Evolutionary conservation across 257 asterid species (phyloP), one percentile per base, ranked within the genome.

Genomic region (Echium plantagineum): DNA sequence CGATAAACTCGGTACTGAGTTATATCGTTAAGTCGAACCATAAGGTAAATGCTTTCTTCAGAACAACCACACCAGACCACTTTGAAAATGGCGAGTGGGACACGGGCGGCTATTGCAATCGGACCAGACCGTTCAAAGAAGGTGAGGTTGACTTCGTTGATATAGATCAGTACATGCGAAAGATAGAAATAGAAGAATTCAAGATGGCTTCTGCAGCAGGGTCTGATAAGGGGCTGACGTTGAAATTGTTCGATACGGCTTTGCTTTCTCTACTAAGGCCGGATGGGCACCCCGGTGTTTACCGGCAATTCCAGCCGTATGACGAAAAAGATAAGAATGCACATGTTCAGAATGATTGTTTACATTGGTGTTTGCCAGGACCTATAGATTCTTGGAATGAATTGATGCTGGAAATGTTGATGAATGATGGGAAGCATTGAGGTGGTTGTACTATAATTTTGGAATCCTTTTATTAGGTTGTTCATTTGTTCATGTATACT

Each of bases 311-410:
- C 48, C 89, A 84, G 22, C 97, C 98, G 0, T 85, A 79, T 28
- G 79, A 71, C 0, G 78, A 78, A 55, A 79, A 76, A 59, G 84
- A 69, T 58, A 62, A 59, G 69, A 31, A 78, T 58, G 81, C 66
- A 13, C 64, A 75, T 64, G 65, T 84, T 31, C 97, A 89, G 68
- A 89, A 89, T 74, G 99, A 93, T 61, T 93, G 99, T 71, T 61
- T 93, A 52, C 99, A 93, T 21, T 89, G 99, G 99, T 93, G 99
- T 61, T 74, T 93, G 74, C 99, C 99, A 0, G 97, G 99, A 7
- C 97, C 99, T 1, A 86, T 93, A 59, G 99, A 93, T 47, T 80
- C 90, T 52, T 93, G 99, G 99, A 89, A 86, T 76, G 97, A 89
- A 57, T 59, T 93, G 74, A 73, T 93, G 72, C 66, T 80, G 84